Base-by-base conservation (phyloP, 306 rosid species). In the Comarum palustre region DNA sequence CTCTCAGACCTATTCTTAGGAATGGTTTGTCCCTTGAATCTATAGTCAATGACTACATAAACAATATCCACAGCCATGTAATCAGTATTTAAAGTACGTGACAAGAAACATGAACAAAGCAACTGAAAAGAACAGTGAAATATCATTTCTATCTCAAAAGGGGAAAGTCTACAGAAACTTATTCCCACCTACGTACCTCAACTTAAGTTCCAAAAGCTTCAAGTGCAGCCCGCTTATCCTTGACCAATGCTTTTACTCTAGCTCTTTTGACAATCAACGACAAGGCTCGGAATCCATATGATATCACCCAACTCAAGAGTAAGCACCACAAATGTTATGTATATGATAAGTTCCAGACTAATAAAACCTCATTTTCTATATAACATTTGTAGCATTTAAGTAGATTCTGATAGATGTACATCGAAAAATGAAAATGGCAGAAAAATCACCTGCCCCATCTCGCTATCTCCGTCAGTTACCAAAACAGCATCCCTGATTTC, bases 171-270 rank as follows among this genome's bases (percentile, higher is more conserved):
- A 25, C 47, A 52, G 50, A 5, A n/a, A 36, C 2, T 45, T 41
- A 45, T 43, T 32, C 27, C 73, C 76, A 70, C 80, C 55, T 42
- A 93, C 98, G 91, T 89, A 94, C 98, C 92, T 91, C 98, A 74
- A 94, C 96, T 77, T 94, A 94, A 73, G 79, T 88, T 73, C 98
- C 98, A 77, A 91, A 91, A 60, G 98, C 90, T 84, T 94, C 97
- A 74, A 91, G 95, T 11, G 97, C 96, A 72, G 86, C 89, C 31
- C 88, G 84, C 82, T 86, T 91, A 80, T 94, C 95, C 83, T 85
- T 94, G 75, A 91, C 97, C 84, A 94, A 47, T 45, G 97, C 87
- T 81, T 89, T 94, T 46, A 94, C 76, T 84, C 88, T 86, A 73
- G 82, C 55, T 84, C 86, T 85, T 70, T 91, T 91, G 77, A 94